phyloP scores from a whole-genome alignment of 2,329 filamentous ascomycete species.

The Xylariales sp. region DNA sequence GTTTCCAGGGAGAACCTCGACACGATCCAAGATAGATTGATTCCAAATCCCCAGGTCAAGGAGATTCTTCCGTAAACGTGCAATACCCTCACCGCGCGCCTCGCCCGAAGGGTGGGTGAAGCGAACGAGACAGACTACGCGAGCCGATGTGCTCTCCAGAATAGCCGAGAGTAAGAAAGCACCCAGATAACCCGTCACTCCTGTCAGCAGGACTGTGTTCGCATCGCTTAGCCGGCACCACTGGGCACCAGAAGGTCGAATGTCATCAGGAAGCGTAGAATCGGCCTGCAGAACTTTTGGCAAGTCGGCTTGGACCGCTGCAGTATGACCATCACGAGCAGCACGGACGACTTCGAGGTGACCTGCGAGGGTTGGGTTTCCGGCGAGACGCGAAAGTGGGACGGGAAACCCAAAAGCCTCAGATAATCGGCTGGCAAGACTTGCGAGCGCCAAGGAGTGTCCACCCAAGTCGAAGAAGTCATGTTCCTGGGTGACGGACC shows the following conservation, averaged over 20 bases:
- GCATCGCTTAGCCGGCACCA: constrained; percentile 60
- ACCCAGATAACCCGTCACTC: constrained; percentile 72
- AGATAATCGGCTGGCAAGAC: constrained; percentile 66
- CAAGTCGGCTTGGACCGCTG: constrained; percentile 70
- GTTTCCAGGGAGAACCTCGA: constrained; percentile 72
- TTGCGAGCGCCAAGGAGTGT: constrained; percentile 73
- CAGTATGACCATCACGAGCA: constrained; percentile 68
- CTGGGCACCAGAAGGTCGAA: constrained; percentile 49
- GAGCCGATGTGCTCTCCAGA: constrained; percentile 62
- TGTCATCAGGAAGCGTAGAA: constrained; percentile 64
- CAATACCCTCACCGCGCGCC: constrained; percentile 62
- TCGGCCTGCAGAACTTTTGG: constrained; percentile 66
- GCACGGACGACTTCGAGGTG: constrained; percentile 68
- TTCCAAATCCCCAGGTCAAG: constrained; percentile 76
- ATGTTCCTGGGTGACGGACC: constrained; percentile 57
- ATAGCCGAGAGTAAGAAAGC: constrained; percentile 69
- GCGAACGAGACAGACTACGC: constrained; percentile 69
- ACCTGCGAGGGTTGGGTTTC: constrained; percentile 66
- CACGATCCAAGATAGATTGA: constrained; percentile 71
- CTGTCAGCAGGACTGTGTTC: constrained; percentile 66
- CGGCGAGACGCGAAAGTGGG: constrained; percentile 66
- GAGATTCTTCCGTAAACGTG: constrained; percentile 69
- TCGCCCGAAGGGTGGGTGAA: constrained; percentile 64
- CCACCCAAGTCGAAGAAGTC: constrained; percentile 81
- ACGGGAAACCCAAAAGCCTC: constrained; percentile 70